A percentile compares a stretch with the other conserved stretches of the same genome.
Evolutionary conservation across 176 grass and related monocot species (phyloP).

Genomic region (Aegilops speltoides): DNA sequence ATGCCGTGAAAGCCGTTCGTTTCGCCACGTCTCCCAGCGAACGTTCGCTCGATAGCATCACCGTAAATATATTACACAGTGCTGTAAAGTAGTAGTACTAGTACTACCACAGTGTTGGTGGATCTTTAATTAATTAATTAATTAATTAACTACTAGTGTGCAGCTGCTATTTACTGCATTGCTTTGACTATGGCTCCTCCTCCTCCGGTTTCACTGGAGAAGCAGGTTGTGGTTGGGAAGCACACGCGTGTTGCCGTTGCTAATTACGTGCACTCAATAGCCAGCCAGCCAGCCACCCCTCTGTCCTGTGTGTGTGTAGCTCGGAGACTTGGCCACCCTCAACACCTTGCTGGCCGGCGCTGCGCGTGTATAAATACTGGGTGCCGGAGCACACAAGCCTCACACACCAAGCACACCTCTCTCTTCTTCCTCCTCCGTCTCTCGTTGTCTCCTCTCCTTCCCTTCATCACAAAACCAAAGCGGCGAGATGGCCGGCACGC

Average conservation of each 20-base stretch:
- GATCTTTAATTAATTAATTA: no score
- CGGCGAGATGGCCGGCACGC: slow-evolving; percentile 10
- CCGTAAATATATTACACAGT: no score
- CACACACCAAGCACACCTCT: not conserved
- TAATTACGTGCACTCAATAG: slow-evolving; percentile 25
- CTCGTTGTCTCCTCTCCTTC: no score
- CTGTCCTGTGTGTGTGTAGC: not conserved
- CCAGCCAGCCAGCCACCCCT: not conserved
- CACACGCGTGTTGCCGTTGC: not conserved
- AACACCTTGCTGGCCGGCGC: not conserved
- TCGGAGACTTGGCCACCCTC: not conserved
- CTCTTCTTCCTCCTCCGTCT: not conserved
- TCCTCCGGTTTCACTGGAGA: not conserved
- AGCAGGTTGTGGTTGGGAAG: not conserved
- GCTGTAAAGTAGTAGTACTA: no score
- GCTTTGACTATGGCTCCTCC: no score
- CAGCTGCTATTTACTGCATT: no score
- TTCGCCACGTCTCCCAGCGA: no score
- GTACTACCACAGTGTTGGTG: no score
- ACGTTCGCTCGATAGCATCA: no score
- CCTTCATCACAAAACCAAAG: not conserved
- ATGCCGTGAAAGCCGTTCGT: no score
- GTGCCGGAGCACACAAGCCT: not conserved
- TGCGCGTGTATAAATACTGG: slow-evolving; percentile 36
- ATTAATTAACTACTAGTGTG: no score